phyloP scores from a whole-genome alignment of 2,329 filamentous ascomycete genomes.

The Curvularia lunata region DNA sequence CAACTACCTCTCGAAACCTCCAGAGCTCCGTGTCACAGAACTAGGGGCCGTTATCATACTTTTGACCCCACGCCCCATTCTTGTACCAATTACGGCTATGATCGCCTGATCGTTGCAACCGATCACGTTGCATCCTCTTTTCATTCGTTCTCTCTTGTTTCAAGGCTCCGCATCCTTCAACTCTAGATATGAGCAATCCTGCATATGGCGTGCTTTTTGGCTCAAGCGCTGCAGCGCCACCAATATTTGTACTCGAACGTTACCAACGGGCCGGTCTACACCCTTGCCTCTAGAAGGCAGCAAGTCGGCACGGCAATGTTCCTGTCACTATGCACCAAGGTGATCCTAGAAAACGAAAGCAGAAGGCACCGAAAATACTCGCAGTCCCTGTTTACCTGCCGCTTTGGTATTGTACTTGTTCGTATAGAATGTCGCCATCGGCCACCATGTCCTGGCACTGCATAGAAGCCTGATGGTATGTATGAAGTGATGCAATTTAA shows the following conservation, averaged over 20 bases:
- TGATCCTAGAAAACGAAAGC: not conserved
- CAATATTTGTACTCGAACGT: constrained; percentile 1
- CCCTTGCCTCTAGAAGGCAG: constrained; percentile 13
- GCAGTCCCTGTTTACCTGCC: not conserved
- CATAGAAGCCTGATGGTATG: not conserved
- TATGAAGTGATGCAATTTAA: not conserved
- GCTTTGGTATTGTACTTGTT: not conserved
- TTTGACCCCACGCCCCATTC: not conserved
- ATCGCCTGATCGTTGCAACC: constrained; percentile 5
- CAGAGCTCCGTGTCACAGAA: not conserved
- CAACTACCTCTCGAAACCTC: not conserved
- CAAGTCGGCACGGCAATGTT: not conserved
- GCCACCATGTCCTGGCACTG: not conserved
- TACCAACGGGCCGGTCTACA: constrained; percentile 4
- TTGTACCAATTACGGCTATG: not conserved
- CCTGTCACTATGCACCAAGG: no score
- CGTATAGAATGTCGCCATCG: not conserved
- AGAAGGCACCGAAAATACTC: not conserved
- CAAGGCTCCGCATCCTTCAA: not conserved
- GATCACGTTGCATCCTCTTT: constrained; percentile 1
- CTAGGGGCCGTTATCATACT: not conserved
- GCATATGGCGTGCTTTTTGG: not conserved
- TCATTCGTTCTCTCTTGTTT: not conserved
- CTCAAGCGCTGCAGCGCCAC: constrained; percentile 6
- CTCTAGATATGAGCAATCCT: no score